Conservation (phyloP, 768 basidiomycete genomes). For the Cantharellus anzutake region DNA sequence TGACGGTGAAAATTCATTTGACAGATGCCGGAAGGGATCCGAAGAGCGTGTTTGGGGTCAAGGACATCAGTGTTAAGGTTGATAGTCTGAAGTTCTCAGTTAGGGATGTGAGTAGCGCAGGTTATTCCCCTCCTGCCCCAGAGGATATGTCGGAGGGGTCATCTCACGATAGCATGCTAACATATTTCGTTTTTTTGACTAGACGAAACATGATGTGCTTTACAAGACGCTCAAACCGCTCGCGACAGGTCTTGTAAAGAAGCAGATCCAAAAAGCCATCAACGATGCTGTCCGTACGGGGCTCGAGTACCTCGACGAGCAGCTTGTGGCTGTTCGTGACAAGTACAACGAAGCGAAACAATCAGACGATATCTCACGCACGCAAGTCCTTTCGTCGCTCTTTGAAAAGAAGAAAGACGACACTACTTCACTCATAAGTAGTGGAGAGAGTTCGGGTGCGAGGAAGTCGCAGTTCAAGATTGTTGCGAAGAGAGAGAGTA, state of each 20-base stretch:
- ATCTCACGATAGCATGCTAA: neutral
- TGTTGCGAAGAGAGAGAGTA: constrained; percentile 47
- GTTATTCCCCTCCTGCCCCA: neutral
- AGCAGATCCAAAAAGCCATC: constrained; percentile 41
- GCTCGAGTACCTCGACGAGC: constrained; percentile 74
- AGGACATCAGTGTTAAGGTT: constrained; percentile 58
- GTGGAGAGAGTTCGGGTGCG: constrained; percentile 22
- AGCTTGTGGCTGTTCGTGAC: constrained; percentile 75
- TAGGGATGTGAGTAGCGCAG: constrained; percentile 31
- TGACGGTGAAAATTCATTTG: constrained; percentile 50
- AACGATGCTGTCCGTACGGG: constrained; percentile 55
- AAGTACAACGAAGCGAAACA: constrained; percentile 46
- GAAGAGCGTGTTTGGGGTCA: constrained; percentile 53
- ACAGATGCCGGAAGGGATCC: constrained; percentile 38
- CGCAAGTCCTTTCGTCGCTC: constrained; percentile 33
- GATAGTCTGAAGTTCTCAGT: constrained; percentile 79
- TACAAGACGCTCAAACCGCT: constrained; percentile 73
- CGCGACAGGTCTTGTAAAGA: constrained; percentile 69
- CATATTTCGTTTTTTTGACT: neutral
- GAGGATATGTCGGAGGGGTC: neutral
- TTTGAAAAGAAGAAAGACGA: constrained; percentile 42
- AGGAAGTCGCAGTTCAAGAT: constrained; percentile 51
- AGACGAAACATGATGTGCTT: constrained; percentile 63
- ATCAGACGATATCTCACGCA: constrained; percentile 22
- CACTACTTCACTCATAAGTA: constrained; percentile 22